These are phyloP conservation scores for Torrubiella hemipterigena DNA, from an alignment of 2,329 filamentous ascomycete genomes.

Conservation along the genomic window DNA sequence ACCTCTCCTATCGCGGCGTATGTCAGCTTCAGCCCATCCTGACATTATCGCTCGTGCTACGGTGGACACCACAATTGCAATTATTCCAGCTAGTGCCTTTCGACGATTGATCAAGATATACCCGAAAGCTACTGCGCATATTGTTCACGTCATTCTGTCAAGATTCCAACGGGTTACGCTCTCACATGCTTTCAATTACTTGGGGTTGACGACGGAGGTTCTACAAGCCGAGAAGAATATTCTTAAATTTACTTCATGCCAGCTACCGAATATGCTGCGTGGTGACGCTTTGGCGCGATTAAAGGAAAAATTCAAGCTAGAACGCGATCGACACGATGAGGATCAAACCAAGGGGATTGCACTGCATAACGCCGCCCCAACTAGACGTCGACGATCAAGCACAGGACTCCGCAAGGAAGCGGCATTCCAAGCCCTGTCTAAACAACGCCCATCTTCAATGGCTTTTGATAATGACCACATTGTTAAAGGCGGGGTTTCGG, in stretches of 20 bases:
- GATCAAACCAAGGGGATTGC: conserved; percentile 88
- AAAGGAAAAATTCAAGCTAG: conserved; percentile 84
- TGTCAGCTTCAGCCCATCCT: conserved; percentile 74
- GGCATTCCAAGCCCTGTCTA: conserved; percentile 53
- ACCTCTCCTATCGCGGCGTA: conserved; percentile 29
- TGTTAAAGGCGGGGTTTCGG: conserved; percentile 29
- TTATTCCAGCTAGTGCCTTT: conserved; percentile 95
- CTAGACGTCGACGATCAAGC: conserved; percentile 58
- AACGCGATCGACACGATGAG: conserved; percentile 68
- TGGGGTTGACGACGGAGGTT: conserved; percentile 85
- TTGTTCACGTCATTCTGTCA: conserved; percentile 93
- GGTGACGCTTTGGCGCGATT: conserved; percentile 72
- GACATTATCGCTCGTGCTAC: conserved; percentile 95
- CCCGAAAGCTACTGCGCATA: conserved; percentile 91
- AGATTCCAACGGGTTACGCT: conserved; percentile 89
- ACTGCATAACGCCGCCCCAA: conserved; percentile 65
- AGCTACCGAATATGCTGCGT: conserved; percentile 80
- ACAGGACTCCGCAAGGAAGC: conserved; percentile 70
- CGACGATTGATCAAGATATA: conserved; percentile 85
- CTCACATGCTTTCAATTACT: conserved; percentile 86
- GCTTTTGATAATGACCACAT: conserved; percentile 27
- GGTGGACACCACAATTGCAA: conserved; percentile 93
- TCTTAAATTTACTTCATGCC: conserved; percentile 83
- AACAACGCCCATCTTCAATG: conserved; percentile 30
- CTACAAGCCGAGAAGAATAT: conserved; percentile 87